These are phyloP conservation scores for Ceratobasidium sp. DNA, from an alignment of 1,284 basidiomycete genomes.

Conservation along the genomic window DNA sequence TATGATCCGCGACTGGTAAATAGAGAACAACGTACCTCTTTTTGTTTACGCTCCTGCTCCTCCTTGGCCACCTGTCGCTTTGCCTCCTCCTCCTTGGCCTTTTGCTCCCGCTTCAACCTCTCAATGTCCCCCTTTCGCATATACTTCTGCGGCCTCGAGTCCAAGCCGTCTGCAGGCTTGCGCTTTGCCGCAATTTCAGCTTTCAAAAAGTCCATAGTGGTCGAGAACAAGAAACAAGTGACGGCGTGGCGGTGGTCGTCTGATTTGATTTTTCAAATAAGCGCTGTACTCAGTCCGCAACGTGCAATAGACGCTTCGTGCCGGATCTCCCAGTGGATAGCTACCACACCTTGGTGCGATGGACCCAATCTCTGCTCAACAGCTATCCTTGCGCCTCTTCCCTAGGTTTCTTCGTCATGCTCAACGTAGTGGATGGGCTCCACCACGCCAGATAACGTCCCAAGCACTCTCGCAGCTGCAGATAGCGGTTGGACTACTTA, in stretches of 20 bases:
- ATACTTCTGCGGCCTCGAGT: conserved; percentile 76
- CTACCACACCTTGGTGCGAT: not conserved
- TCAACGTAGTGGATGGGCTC: conserved; percentile 13
- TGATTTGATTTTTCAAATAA: not conserved
- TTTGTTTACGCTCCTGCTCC: conserved; percentile 38
- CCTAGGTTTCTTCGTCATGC: conserved; percentile 6
- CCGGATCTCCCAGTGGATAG: not conserved
- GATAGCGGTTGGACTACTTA: conserved; percentile 5
- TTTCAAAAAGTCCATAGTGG: conserved; percentile 82
- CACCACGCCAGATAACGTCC: not conserved
- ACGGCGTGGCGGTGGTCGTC: conserved; percentile 21
- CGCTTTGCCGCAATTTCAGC: conserved; percentile 90
- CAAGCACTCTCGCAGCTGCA: conserved; percentile 11
- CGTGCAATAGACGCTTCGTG: not conserved
- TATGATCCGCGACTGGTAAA: conserved; percentile 53
- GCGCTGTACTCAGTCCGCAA: conserved; percentile 1
- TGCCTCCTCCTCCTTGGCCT: conserved; percentile 60
- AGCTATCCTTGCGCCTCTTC: conserved; percentile 3
- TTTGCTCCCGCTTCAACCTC: conserved; percentile 69
- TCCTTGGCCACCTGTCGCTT: conserved; percentile 54
- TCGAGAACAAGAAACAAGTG: not conserved
- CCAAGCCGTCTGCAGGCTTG: conserved; percentile 68
- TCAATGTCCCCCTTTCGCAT: conserved; percentile 85
- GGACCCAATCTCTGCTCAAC: conserved; percentile 28
- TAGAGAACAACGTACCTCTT: conserved; percentile 50